Evolutionary conservation across 2,329 filamentous ascomycete species (phyloP), one percentile per base, ranked within the genome.

Genomic region (Pleomassaria siparia): DNA sequence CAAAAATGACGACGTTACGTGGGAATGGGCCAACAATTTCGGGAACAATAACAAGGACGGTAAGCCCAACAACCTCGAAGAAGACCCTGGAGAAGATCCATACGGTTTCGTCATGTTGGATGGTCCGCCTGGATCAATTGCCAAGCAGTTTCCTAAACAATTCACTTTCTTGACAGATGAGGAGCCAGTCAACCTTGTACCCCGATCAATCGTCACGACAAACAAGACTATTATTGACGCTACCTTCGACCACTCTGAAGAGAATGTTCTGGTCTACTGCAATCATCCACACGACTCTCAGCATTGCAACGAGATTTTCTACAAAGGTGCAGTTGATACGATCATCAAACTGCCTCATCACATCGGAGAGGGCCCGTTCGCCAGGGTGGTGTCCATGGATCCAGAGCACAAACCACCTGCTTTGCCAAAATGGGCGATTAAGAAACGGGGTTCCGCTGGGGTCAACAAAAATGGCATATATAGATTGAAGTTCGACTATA

Each of bases 101-200:
- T 46, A 46, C 21, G 36, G 44, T 21, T 46, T 46, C n/a, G 26
- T 46, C 16, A 21, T 46, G 15, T 16, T 46, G 4, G 36, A 46
- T 33, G 44, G 44, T 16, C 20, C 15, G 16, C 20, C 24, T 16
- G 36, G 15, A 15, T 20, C 44, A 7, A 15, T 46, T 20, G 20
- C 24, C 12, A 28, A 25, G 15, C 13, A 32, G 10, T 46, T 46
- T 18, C 26, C 35, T 3, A 22, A 16, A 26, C 13, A 46, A n/a
- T 46, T 40, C 22, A 33, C 28, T 8, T 25, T 46, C 35, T 15
- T 46, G 12, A 22, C 24, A 22, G 35, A 40, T n/a, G 15, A 30
- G 16, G 44, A 46, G 5, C 21, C 32, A 7, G 35, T 39, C 22
- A 39, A 39, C 20, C 6, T 35, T 6, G 16, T 35, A 4, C 32